Conservation (phyloP, 1,139 yeast species). For the Hansenula lynferdii region DNA sequence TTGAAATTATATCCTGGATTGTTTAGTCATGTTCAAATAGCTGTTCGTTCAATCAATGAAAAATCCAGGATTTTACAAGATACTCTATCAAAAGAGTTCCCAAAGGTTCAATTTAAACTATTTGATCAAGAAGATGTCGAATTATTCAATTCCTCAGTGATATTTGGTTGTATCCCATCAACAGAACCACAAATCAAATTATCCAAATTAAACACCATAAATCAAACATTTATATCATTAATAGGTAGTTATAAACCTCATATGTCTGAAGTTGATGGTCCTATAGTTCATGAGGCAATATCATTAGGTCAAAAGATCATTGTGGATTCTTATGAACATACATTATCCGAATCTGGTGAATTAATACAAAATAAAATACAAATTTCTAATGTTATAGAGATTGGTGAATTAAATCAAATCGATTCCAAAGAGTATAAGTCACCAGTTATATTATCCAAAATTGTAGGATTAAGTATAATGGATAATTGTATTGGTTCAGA, state of each 20-base stretch:
- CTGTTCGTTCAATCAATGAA: conserved; percentile 35
- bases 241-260: conserved; percentile 69
- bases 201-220: conserved; percentile 29
- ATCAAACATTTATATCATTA: conserved; percentile 45
- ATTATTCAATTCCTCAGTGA: conserved; percentile 33
- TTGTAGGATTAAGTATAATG: conserved; percentile 62
- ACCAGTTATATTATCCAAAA: conserved; percentile 44
- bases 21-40: conserved; percentile 36
- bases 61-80: conserved; percentile 35
- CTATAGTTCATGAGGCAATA: conserved; percentile 29
- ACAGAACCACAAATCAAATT: conserved; percentile 41
- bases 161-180: conserved; percentile 59
- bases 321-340: conserved; percentile 57
- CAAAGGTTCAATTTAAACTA: conserved; percentile 21
- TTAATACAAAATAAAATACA: conserved; percentile 40
- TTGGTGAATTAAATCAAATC: conserved; percentile 31
- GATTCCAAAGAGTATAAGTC: too few relatives aligned
- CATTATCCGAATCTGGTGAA: conserved; percentile 62
- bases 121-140: conserved; percentile 17
- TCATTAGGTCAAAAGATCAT: conserved; percentile 36
- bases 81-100: conserved; percentile 26
- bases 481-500: conserved; percentile 43
- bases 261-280: conserved; percentile 59
- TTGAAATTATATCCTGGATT: conserved; percentile 34
- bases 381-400: conserved; percentile 36